Evolutionary conservation across 352 stramenopile species (phyloP).

Genomic region (Phytophthora citricola): DNA sequence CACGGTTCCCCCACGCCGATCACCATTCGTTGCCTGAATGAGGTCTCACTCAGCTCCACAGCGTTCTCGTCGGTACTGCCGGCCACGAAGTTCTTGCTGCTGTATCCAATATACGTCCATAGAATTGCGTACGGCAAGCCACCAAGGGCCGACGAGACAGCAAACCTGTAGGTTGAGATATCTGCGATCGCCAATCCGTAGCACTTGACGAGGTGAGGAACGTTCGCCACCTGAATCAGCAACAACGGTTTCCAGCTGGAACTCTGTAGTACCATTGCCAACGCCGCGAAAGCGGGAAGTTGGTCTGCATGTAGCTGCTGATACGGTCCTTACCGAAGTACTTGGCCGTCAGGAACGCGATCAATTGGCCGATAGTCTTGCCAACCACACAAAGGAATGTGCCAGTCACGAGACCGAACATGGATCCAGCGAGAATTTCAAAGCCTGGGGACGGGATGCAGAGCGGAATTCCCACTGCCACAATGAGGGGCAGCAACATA

Average conservation of each 20-base stretch:
- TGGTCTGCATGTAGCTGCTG: slow-evolving; percentile 57
- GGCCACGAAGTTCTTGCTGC: slow-evolving; percentile 56
- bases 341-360: slow-evolving; percentile 71
- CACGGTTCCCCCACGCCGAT: slow-evolving; percentile 42
- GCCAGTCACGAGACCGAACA: slow-evolving; percentile 64
- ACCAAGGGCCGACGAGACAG: slow-evolving; percentile 60
- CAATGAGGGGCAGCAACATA: slow-evolving; percentile 64
- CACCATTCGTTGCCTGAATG: slow-evolving; percentile 34
- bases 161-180: slow-evolving; percentile 60
- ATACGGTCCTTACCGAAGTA: slow-evolving; percentile 58
- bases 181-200: slow-evolving; percentile 78
- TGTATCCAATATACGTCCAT: slow-evolving; percentile 69
- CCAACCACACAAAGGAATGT: slow-evolving; percentile 59
- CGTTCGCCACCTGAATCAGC: slow-evolving; percentile 73
- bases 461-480: slow-evolving; percentile 62
- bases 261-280: slow-evolving; percentile 61
- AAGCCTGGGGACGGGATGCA: slow-evolving; percentile 74
- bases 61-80: slow-evolving; percentile 19
- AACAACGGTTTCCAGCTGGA: slow-evolving; percentile 78
- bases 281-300: slow-evolving; percentile 59
- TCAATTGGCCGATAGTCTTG: slow-evolving; percentile 67
- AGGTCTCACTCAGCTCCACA: slow-evolving; percentile 17
- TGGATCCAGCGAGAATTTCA: slow-evolving; percentile 67
- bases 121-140: slow-evolving; percentile 63
- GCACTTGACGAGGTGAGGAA: slow-evolving; percentile 78